Conservation (phyloP, 306 rosid genomes). For the Senna siamea region DNA sequence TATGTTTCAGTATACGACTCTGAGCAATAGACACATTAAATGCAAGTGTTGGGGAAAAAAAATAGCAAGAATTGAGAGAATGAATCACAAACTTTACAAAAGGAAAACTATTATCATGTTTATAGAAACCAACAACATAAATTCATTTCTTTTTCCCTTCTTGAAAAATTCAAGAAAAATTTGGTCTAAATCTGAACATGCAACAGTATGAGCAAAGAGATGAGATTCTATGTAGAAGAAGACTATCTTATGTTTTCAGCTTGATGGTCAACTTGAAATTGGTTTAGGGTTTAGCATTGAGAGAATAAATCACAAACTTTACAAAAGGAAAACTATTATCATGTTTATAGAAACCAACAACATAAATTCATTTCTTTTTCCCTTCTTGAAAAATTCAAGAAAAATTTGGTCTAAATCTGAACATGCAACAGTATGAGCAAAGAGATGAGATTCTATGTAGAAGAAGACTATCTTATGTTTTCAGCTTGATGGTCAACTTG, state of each 20-base stretch:
- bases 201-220: not conserved
- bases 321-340: not conserved
- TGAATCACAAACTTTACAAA: not conserved
- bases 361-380: not conserved
- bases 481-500: not conserved
- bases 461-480: not conserved
- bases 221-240: not conserved
- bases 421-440: not conserved
- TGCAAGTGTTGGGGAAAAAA: not conserved
- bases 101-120: not conserved
- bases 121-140: not conserved
- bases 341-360: not conserved
- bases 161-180: too few species aligned
- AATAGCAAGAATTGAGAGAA: not conserved
- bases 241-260: not conserved
- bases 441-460: not conserved
- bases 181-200: not conserved
- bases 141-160: too few species aligned
- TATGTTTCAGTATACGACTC: slow-evolving; percentile 23
- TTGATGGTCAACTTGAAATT: not conserved
- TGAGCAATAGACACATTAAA: not conserved
- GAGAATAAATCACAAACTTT: not conserved
- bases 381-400: too few species aligned
- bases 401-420: not conserved
- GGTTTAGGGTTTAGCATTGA: not conserved